Evolutionary conservation across 306 rosid species (phyloP).

Genomic region (Parietaria judaica): DNA sequence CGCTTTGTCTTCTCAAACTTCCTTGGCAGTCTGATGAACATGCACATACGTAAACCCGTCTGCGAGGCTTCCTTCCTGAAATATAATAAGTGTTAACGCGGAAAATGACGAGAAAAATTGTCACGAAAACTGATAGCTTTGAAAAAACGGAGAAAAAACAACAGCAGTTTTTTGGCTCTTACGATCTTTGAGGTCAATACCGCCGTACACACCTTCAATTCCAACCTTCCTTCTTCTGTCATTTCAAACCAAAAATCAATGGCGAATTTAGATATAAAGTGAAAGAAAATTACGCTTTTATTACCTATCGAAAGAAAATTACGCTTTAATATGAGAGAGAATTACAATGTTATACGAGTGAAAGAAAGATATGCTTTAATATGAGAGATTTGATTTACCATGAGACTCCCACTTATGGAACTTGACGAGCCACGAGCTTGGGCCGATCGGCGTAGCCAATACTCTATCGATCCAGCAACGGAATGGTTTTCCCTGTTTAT

Average conservation of each 20-base stretch:
- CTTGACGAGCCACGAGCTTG: slow-evolving; percentile 64
- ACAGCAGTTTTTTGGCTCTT: not conserved
- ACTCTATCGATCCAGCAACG: slow-evolving; percentile 67
- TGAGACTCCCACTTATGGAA: slow-evolving; percentile 61
- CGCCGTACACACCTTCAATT: slow-evolving; percentile 33
- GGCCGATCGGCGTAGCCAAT: slow-evolving; percentile 36
- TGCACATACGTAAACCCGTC: slow-evolving; percentile 47
- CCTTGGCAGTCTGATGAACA: slow-evolving; percentile 53
- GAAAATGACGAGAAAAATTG: not conserved
- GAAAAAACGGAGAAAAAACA: not conserved
- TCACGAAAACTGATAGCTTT: not conserved
- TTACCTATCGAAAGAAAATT: not conserved
- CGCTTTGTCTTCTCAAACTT: slow-evolving; percentile 23
- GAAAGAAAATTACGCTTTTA: not conserved
- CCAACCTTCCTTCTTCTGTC: too few relatives aligned
- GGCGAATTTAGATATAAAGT: not conserved
- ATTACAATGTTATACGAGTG: not conserved
- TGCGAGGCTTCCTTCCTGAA: slow-evolving; percentile 40
- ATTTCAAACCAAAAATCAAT: not conserved
- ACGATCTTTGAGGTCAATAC: slow-evolving; percentile 34
- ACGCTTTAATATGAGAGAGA: not conserved
- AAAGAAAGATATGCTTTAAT: not conserved
- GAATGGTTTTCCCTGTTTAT: slow-evolving; percentile 58
- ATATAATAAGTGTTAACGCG: slow-evolving; percentile 14
- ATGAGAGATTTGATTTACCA: slow-evolving; percentile 32